Conservation (phyloP, 176 grass and related monocot genomes). For the Oryza officinalis region DNA sequence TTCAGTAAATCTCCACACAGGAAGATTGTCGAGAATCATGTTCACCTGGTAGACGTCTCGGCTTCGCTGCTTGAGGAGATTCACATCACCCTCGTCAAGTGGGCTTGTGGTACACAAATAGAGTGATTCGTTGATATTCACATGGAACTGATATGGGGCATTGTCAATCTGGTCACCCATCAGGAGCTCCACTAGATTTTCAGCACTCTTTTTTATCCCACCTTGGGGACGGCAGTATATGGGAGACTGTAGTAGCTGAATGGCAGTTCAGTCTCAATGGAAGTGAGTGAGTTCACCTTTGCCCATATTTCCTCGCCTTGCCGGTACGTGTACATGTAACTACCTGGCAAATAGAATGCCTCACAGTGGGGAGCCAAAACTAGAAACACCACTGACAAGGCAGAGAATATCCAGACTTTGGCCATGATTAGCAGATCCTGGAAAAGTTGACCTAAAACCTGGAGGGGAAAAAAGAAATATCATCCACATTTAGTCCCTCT, state of each 20-base stretch:
- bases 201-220: no score
- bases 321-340: constrained; percentile 72
- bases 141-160: constrained; percentile 65
- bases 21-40: constrained; percentile 91
- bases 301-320: constrained; percentile 51
- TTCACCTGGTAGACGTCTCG: constrained; percentile 81
- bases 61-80: constrained; percentile 73
- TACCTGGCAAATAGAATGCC: no score
- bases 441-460: constrained; percentile 35
- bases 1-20: constrained; percentile 74
- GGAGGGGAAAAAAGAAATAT: constrained; percentile 27
- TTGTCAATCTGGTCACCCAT: no score
- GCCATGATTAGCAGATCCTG: constrained; percentile 48
- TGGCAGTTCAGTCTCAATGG: constrained; percentile 85
- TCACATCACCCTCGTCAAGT: constrained; percentile 66
- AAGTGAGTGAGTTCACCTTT: constrained; percentile 89
- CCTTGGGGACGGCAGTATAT: constrained; percentile 57
- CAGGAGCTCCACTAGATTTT: no score
- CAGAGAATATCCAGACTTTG: constrained; percentile 43
- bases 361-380: constrained; percentile 28
- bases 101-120: constrained; percentile 75
- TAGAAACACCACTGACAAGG: constrained; percentile 31
- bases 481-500: not conserved
- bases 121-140: constrained; percentile 73
- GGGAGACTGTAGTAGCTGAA: constrained; percentile 82